Conservation (phyloP, 192 early-diverging fungal genomes). For the Umbelopsis ramanniana region DNA sequence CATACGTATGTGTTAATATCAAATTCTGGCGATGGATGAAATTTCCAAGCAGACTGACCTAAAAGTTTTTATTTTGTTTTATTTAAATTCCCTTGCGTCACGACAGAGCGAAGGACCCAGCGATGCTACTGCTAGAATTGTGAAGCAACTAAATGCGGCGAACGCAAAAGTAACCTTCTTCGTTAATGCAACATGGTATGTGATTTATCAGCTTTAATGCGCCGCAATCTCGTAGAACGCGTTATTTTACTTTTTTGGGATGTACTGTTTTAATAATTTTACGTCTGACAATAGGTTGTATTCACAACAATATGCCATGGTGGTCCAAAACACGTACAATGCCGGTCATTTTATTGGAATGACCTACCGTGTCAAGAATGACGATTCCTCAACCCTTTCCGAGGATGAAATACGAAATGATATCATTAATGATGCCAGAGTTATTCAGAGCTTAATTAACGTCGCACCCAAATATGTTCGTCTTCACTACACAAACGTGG, state of each 20-base stretch:
- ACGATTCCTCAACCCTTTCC: conserved; percentile 42
- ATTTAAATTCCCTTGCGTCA: neutral
- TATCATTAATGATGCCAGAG: conserved; percentile 47
- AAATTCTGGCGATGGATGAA: neutral
- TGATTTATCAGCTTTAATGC: neutral
- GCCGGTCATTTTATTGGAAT: conserved; percentile 58
- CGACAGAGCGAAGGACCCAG: conserved; percentile 54
- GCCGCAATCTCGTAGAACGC: too few relatives aligned
- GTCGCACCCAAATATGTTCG: conserved; percentile 57
- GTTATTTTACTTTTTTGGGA: neutral
- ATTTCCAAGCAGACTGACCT: conserved; percentile 22
- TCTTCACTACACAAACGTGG: conserved; percentile 43
- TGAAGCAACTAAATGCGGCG: conserved; percentile 49
- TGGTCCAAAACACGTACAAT: conserved; percentile 53
- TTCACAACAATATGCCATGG: conserved; percentile 56
- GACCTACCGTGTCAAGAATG: conserved; percentile 55
- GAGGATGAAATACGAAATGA: conserved; percentile 48
- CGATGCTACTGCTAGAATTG: conserved; percentile 52
- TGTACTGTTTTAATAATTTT: neutral
- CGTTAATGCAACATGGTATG: conserved; percentile 53
- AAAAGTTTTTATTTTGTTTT: neutral
- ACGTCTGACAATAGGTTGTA: conserved; percentile 38
- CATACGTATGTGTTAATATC: conserved; percentile 30
- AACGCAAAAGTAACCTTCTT: conserved; percentile 55
- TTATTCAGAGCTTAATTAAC: conserved; percentile 46